Evolutionary conservation across 2,329 filamentous ascomycete genomes (phyloP), one percentile per base, ranked within the genome.

Genomic region (Xylaria arbuscula): DNA sequence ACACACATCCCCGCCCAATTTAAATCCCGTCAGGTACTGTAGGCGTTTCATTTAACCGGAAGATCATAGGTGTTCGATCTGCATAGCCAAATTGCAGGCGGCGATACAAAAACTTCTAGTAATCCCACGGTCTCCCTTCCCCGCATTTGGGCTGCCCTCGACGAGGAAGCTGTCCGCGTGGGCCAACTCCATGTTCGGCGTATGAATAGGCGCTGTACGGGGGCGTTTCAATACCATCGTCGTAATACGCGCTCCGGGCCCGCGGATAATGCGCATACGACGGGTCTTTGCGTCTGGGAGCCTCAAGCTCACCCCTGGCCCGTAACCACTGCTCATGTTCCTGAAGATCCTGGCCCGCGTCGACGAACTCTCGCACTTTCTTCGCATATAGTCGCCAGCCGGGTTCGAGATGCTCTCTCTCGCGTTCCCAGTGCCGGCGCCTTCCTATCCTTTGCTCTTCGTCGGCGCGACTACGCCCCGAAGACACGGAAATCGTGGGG

Each of bases 251-350:
- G 53, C 54, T 50, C 13, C 51, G 53, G 11, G 51, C 11, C n/a
- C 59, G 66, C 5, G 62, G 50, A 13, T 51, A 15, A 6, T 58
- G 63, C 36, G 42, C 47, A 11, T 60, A 63, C 3, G 38, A 63
- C 3, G 38, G 1, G 36, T 64, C 60, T 17, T 47, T 55, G 36
- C 56, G 68, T 34, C 47, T 19, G 11, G 62, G 56, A n/a, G 28
- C 50, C 17, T 65, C 66, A 13, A 62, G 48, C 62, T 70, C 59
- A 42, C 51, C 55, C 36, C 63, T 58, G 10, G 48, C 28, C 53
- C 57, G 63, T 10, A 38, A 56, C 63, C 56, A 53, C 42, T 63
- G 69, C 34, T 71, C 63, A 22, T 64, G 63, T 47, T 66, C 66
- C 32, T 42, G 62, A 34, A 70, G 53, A 42, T 48, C 55, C 50